A percentile compares a stretch with the other conserved stretches of the same genome.
phyloP scores from a whole-genome alignment of 371 early-diverging fungal genomes.

The Cladochytrium tenue region DNA sequence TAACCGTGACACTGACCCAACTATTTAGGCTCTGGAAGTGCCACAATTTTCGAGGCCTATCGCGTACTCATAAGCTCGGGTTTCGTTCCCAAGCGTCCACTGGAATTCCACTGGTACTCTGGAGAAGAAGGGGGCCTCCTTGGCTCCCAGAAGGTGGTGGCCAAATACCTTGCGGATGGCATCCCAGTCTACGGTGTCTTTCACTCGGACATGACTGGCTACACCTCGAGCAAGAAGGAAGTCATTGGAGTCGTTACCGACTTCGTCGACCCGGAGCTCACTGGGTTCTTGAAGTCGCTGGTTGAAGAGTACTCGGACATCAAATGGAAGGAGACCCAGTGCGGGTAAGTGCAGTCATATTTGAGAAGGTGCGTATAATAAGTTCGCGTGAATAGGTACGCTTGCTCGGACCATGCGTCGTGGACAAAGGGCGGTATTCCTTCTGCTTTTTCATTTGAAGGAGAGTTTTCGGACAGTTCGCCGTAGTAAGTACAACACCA shows the following conservation, averaged over 20 bases:
- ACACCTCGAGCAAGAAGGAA: conserved; percentile 37
- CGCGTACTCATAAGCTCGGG: conserved; percentile 65
- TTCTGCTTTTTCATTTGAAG: too few relatives aligned
- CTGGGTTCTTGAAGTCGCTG: conserved; percentile 57
- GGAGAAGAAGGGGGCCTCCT: conserved; percentile 41
- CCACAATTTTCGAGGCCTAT: conserved; percentile 85
- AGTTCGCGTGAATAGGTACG: too few relatives aligned
- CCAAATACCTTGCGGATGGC: conserved; percentile 61
- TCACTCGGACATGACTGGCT: conserved; percentile 84
- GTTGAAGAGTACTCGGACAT: conserved; percentile 26
- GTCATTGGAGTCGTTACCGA: conserved; percentile 82
- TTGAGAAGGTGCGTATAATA: too few relatives aligned
- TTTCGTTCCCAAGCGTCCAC: conserved; percentile 75
- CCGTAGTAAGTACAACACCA: too few relatives aligned
- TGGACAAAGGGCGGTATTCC: too few relatives aligned
- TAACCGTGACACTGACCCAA: conserved; percentile 38
- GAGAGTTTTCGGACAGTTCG: too few relatives aligned
- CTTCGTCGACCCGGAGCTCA: conserved; percentile 70
- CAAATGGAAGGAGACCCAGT: neutral
- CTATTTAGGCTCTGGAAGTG: conserved; percentile 65
- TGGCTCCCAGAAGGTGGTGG: conserved; percentile 78
- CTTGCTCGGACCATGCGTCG: too few relatives aligned
- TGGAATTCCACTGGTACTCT: conserved; percentile 92
- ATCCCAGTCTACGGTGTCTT: conserved; percentile 64
- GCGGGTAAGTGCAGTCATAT: conserved; percentile 9